Base-by-base conservation (phyloP, 441 rosid genomes). In the Mallotus japonicus region DNA sequence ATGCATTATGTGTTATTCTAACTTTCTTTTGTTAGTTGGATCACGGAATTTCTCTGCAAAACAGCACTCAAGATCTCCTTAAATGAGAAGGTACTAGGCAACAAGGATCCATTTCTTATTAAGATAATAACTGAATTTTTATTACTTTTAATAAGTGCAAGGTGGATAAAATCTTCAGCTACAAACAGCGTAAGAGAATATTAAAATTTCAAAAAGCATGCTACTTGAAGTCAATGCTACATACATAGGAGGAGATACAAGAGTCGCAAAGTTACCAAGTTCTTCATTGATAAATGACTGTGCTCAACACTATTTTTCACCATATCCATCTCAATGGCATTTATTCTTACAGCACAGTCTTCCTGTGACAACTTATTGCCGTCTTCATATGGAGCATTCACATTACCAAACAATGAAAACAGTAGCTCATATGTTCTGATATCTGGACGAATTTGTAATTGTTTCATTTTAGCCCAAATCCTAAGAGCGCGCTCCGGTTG, bases 241-340 rank as follows among this genome's bases (percentile, higher is more conserved):
- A 47, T 77, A 75, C 11, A 47, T 28, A 70, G 67, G 17, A 68
- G 28, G 14, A 72, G 73, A 58, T 11, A 58, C 55, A 70, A 59
- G 19, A 37, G 68, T 67, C 13, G 65, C 75, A 71, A 54, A 72
- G 54, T 79, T 87, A 95, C 96, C 93, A 95, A 83, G 77, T 88
- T 86, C 71, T 73, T 85, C 74, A 86, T 82, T 68, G 97, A 91
- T 65, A 61, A 7, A 65, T 42, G 81, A 83, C 84, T 93, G 80
- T 93, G 99, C 69, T 79, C 88, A 76, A 90, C 78, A 66, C 88
- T 88, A 73, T 89, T 86, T 80, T 78, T 83, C 6, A 79, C 80
- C 99, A 93, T 93, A 81, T 90, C 94, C 85, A 67, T 80, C 79
- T 89, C 97, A 71, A 93, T 84, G 78, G 89, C 85, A 8, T 83